Evolutionary conservation across 345 rosid species (phyloP).

Genomic region (Toxicodendron radicans): DNA sequence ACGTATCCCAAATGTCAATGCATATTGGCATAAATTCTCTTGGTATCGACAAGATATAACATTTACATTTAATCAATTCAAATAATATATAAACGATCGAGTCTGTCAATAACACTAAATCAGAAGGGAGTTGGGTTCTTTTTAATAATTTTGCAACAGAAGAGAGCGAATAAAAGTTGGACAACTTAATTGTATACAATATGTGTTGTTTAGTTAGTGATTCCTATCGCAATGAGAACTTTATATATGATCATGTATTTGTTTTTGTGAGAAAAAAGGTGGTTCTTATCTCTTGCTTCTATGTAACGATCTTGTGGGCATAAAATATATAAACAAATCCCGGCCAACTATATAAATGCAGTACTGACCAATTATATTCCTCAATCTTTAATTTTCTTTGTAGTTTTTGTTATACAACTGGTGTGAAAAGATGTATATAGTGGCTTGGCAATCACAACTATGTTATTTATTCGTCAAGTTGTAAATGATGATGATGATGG

Average conservation of each 20-base stretch:
- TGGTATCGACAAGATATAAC: background rate
- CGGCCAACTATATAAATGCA: conserved; percentile 8
- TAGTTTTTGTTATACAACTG: conserved; percentile 4
- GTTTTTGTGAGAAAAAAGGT: conserved; percentile 5
- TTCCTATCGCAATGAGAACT: conserved; percentile 10
- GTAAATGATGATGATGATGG: conserved; percentile 1
- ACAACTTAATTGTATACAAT: background rate
- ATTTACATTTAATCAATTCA: background rate
- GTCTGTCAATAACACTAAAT: background rate
- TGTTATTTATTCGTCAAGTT: background rate
- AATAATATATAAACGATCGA: no score
- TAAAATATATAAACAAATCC: background rate
- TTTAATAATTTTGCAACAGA: background rate
- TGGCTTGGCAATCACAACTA: conserved; percentile 7
- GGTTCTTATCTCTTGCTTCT: conserved; percentile 18
- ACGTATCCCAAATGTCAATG: background rate
- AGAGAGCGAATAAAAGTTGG: background rate
- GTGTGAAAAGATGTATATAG: background rate
- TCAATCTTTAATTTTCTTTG: background rate
- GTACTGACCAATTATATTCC: conserved; percentile 15
- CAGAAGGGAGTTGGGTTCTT: no score
- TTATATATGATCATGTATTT: background rate
- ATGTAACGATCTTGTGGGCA: background rate
- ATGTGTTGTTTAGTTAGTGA: conserved; percentile 11
- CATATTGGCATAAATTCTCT: background rate